These are phyloP conservation scores for Ambrosiella beaveri DNA, from an alignment of 2,329 filamentous ascomycete genomes.

Conservation along the genomic window DNA sequence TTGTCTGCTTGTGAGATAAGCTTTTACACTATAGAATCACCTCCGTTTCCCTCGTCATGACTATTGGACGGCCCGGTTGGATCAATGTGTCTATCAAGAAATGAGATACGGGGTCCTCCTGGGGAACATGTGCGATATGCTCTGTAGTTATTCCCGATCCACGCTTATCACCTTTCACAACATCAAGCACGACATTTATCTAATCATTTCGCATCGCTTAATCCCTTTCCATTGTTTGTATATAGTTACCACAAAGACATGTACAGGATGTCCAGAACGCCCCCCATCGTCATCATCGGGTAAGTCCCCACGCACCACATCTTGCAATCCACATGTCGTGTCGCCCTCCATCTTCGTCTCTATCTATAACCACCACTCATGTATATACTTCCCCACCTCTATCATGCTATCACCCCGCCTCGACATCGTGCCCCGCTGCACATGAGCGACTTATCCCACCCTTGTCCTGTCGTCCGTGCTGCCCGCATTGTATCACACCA, in stretches of 20 bases:
- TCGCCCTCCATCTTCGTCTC: not conserved
- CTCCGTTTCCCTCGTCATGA: not conserved
- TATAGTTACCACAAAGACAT: too few species aligned
- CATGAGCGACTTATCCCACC: not conserved
- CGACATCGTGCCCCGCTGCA: not conserved
- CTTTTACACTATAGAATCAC: not conserved
- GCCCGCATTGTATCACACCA: not conserved
- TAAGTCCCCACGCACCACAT: not conserved
- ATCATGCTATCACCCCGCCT: not conserved
- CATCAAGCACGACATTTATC: too few species aligned
- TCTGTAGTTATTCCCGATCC: too few species aligned
- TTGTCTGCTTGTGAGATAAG: not conserved
- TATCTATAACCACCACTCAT: not conserved
- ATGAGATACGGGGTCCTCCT: too few species aligned
- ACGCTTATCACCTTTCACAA: too few species aligned
- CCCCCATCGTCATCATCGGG: not conserved
- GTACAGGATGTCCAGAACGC: not conserved
- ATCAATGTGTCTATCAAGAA: too few species aligned
- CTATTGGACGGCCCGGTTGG: too few species aligned
- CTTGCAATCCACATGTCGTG: too few species aligned
- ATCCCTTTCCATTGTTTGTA: too few species aligned
- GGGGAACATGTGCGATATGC: too few species aligned
- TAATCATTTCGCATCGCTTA: too few species aligned
- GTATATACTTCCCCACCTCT: not conserved
- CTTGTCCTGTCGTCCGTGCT: not conserved